These are phyloP conservation scores for Paecilomyces sp. DNA, from an alignment of 2,329 filamentous ascomycete genomes.

Conservation along the genomic window DNA sequence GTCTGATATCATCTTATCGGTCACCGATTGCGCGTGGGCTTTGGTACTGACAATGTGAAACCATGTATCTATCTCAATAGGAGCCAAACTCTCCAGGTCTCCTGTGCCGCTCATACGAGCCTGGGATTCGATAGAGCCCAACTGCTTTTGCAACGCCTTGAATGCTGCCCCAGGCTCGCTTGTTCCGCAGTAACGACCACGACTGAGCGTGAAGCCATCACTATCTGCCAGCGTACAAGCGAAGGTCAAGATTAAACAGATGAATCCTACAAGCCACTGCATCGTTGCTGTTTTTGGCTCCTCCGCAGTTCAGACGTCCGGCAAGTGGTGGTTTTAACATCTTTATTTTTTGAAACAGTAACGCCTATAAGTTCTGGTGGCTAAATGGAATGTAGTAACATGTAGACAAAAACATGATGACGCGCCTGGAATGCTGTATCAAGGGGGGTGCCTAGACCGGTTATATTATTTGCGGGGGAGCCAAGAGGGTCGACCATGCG, in stretches of 20 bases:
- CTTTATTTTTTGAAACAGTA: not conserved
- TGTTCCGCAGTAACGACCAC: conserved; percentile 25
- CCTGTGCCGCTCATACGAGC: conserved; percentile 5
- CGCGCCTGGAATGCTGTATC: conserved; percentile 9
- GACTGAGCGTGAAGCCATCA: conserved; percentile 3
- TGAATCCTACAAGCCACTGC: conserved; percentile 14
- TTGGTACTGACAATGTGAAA: conserved; percentile 36
- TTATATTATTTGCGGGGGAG: not conserved
- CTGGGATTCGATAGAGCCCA: conserved; percentile 13
- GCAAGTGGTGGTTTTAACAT: not conserved
- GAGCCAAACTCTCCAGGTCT: conserved; percentile 10
- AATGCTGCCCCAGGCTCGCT: conserved; percentile 19
- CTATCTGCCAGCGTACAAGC: conserved; percentile 7
- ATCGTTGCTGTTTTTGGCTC: conserved; percentile 11
- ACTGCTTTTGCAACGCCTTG: conserved; percentile 16
- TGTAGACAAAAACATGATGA: conserved; percentile 6
- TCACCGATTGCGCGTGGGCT: conserved; percentile 18
- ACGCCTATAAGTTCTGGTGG: not conserved
- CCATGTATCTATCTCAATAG: conserved; percentile 34
- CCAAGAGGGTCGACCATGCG: not conserved
- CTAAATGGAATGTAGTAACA: not conserved
- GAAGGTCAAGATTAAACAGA: conserved; percentile 12
- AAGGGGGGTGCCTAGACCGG: not conserved
- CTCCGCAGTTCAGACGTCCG: not conserved
- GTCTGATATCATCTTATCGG: conserved; percentile 24